These are phyloP conservation scores for Guillardia theta DNA, from an alignment of 78 protist genomes.

Conservation along the genomic window DNA sequence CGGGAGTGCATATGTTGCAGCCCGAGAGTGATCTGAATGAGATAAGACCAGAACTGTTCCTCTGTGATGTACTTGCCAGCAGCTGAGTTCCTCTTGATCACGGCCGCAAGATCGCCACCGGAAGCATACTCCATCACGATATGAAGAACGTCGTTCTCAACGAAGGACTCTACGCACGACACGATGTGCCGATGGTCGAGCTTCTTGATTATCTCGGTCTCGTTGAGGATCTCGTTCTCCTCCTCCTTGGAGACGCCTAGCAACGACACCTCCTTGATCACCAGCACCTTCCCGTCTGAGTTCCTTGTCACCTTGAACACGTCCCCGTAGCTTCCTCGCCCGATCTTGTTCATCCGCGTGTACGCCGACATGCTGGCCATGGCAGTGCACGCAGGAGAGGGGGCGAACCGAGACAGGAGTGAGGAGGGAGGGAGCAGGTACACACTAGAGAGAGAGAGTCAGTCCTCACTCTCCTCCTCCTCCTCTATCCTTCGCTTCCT, in stretches of 20 bases:
- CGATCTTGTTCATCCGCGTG: not conserved
- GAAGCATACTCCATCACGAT: not conserved
- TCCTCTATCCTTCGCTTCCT: too few relatives aligned
- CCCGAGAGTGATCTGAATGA: not conserved
- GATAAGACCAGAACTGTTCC: not conserved
- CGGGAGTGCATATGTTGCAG: not conserved
- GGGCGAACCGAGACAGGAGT: too few relatives aligned
- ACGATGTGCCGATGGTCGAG: not conserved
- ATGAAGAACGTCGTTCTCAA: not conserved
- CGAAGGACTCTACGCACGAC: not conserved
- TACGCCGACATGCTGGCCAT: not conserved
- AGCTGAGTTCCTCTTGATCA: not conserved
- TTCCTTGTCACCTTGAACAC: not conserved
- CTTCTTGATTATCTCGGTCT: not conserved
- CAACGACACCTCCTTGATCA: not conserved
- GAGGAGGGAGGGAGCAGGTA: too few relatives aligned
- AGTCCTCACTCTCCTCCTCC: too few relatives aligned
- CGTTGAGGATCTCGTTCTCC: not conserved
- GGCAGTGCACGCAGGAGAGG: too few relatives aligned
- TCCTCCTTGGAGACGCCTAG: not conserved
- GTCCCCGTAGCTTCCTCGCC: not conserved
- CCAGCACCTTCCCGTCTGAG: not conserved
- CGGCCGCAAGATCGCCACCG: not conserved
- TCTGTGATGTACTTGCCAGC: not conserved
- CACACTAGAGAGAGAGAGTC: too few relatives aligned